Conservation (phyloP, 176 grass and related monocot genomes). For the Bonia amplexicaulis region DNA sequence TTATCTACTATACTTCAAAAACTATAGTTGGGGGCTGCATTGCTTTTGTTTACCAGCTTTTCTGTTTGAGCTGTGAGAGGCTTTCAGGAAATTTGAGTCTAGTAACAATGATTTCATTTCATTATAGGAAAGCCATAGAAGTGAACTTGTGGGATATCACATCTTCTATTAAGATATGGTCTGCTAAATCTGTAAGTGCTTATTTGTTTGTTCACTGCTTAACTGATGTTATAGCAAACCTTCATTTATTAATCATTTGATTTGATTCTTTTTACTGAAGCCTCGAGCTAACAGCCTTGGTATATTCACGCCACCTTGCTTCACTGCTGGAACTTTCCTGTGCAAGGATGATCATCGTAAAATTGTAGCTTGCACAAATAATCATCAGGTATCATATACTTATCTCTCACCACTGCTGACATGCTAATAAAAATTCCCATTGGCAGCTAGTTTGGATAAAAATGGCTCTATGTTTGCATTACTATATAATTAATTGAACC, state of each 20-base stretch:
- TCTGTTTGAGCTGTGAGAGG: not conserved
- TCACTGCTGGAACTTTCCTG: constrained; percentile 87
- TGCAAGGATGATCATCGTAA: constrained; percentile 95
- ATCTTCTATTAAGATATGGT: constrained; percentile 69
- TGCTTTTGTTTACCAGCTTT: not conserved
- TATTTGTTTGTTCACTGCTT: constrained; percentile 2
- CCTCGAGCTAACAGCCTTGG: constrained; percentile 72
- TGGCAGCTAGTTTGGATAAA: not conserved
- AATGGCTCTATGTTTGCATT: not conserved
- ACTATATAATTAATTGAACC: not conserved
- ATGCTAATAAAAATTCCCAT: not conserved
- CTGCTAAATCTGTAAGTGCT: constrained; percentile 78
- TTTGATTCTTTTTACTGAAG: constrained; percentile 41
- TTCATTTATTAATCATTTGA: constrained; percentile 19
- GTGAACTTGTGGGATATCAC: constrained; percentile 88
- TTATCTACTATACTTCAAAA: not conserved
- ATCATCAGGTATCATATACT: constrained; percentile 65
- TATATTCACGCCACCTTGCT: constrained; percentile 72
- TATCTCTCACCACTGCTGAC: not conserved
- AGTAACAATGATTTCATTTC: not conserved
- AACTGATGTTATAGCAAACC: not conserved
- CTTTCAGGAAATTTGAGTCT: not conserved
- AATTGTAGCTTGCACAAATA: constrained; percentile 74
- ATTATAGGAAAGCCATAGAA: constrained; percentile 72
- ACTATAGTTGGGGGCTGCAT: not conserved